phyloP scores from a whole-genome alignment of 2,329 filamentous ascomycete species.

The Xylaria sp. region DNA sequence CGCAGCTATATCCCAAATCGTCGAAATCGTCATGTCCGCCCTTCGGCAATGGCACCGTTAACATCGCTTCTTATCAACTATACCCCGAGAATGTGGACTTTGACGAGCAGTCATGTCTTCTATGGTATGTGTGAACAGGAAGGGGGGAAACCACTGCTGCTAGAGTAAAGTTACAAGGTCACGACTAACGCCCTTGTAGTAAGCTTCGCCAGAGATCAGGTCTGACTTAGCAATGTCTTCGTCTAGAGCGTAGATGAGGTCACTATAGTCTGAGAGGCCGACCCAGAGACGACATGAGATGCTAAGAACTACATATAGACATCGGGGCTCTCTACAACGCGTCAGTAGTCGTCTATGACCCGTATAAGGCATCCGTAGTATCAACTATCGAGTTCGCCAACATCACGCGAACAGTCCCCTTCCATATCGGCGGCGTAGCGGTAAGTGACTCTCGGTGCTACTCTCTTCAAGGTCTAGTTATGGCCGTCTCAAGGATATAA shows the following conservation, averaged over 20 bases:
- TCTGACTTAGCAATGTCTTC: not conserved
- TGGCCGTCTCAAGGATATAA: not conserved
- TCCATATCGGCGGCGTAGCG: conserved; percentile 53
- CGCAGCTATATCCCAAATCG: not conserved
- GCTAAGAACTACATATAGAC: conserved; percentile 23
- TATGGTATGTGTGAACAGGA: conserved; percentile 37
- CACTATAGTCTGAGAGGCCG: not conserved
- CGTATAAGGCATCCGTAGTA: conserved; percentile 47
- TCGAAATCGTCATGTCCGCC: conserved; percentile 33
- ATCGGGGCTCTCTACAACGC: conserved; percentile 52
- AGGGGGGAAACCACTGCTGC: not conserved
- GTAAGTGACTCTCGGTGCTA: conserved; percentile 1
- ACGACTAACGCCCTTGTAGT: conserved; percentile 18
- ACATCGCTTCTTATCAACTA: conserved; percentile 47
- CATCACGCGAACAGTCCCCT: conserved; percentile 47
- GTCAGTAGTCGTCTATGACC: conserved; percentile 51
- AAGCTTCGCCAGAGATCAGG: conserved; percentile 17
- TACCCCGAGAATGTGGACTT: conserved; percentile 54
- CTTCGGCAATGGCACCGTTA: conserved; percentile 39
- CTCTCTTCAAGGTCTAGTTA: too few species aligned
- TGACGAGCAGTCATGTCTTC: conserved; percentile 48
- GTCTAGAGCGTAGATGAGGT: not conserved
- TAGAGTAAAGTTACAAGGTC: not conserved
- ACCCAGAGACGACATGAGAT: not conserved
- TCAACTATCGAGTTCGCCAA: conserved; percentile 46